phyloP scores from a whole-genome alignment of 306 rosid genomes.

The Alnus rubra region DNA sequence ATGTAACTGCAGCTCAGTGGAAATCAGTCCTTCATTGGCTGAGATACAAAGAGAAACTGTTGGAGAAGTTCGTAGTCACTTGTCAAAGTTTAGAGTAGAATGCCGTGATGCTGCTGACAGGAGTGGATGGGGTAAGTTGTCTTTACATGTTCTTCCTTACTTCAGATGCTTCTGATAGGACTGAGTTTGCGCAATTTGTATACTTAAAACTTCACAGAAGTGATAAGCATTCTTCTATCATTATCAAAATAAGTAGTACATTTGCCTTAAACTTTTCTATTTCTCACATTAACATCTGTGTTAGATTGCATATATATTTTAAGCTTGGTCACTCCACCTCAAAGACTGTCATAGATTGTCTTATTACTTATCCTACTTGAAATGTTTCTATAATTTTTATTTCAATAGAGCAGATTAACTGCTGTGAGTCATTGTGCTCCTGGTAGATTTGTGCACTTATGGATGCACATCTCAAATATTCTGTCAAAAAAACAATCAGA shows the following conservation, averaged over 20 bases:
- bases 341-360: neutral
- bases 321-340: neutral
- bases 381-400: neutral
- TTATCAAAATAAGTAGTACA: neutral
- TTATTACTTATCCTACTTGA: neutral
- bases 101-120: slow-evolving; percentile 83
- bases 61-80: slow-evolving; percentile 73
- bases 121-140: slow-evolving; percentile 84
- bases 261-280: neutral
- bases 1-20: slow-evolving; percentile 77
- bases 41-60: slow-evolving; percentile 86
- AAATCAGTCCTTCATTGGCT: slow-evolving; percentile 88
- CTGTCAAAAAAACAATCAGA: neutral
- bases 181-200: neutral
- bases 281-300: neutral
- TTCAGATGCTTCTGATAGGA: slow-evolving; percentile 1
- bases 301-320: neutral
- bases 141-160: slow-evolving; percentile 5
- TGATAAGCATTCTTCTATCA: neutral
- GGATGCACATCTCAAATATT: neutral
- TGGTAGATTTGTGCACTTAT: neutral
- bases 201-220: neutral
- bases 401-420: neutral
- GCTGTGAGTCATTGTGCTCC: neutral
- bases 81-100: slow-evolving; percentile 79